These are phyloP conservation scores for Tetrapisispora namnaoensis DNA, from an alignment of 805 yeast species.

Conservation along the genomic window DNA sequence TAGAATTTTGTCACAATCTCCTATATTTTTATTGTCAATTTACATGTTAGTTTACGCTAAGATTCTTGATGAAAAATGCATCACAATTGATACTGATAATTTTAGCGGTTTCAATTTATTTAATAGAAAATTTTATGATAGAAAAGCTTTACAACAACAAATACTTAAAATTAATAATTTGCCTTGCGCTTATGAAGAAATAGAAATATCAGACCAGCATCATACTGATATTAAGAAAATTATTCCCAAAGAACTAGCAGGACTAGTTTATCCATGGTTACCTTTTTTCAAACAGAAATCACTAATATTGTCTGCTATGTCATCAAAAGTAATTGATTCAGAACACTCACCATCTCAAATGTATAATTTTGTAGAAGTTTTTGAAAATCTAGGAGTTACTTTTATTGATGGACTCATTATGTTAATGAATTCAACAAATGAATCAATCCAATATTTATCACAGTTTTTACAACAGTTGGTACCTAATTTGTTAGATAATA, in stretches of 20 bases:
- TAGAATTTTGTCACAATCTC: too few species aligned
- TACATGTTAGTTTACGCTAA: neutral
- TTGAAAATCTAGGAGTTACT: neutral
- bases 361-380: neutral
- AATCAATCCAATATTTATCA: neutral
- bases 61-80: neutral
- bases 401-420: neutral
- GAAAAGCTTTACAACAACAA: neutral
- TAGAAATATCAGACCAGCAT: neutral
- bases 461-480: neutral
- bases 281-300: slow-evolving; percentile 9
- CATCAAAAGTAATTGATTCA: neutral
- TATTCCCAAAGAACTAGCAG: slow-evolving; percentile 14
- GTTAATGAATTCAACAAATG: neutral
- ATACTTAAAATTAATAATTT: neutral
- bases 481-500: neutral
- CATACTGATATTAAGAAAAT: slow-evolving; percentile 11
- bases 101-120: neutral
- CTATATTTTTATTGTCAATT: neutral
- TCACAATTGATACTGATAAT: neutral
- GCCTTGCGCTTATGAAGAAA: neutral
- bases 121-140: neutral
- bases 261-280: slow-evolving; percentile 27
- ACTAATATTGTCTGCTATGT: neutral
- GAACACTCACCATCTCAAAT: neutral